Base-by-base conservation (phyloP, 2,329 filamentous ascomycete species). In the Fusarium camptoceras region DNA sequence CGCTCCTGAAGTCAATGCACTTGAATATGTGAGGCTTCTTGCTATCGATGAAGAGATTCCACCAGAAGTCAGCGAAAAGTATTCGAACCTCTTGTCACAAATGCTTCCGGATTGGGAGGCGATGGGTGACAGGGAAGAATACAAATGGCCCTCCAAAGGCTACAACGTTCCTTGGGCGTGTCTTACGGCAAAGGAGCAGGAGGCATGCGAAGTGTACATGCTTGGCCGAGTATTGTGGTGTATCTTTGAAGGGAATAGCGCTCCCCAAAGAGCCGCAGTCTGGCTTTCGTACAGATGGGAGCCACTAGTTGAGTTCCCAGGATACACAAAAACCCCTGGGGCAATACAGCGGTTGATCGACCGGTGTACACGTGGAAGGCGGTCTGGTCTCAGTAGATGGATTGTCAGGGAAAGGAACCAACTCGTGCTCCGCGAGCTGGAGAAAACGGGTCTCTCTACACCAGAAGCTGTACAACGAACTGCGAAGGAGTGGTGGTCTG, bases 151-250 rank as follows among this genome's bases (percentile, higher is more conserved):
- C 0, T 73, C 78, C 5, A 62, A 77, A 37, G 85, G 86, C 37
- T 89, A 87, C 78, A 88, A 89, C 68, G 78, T 87, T 10, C 78
- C 87, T 6, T 90, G 87, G 87, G 80, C 84, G 7, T 85, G 83
- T 55, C 80, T 89, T n/a, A 83, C 79, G 16, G 75, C 77, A 2
- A 64, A 64, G 5, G 87, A 89, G 68, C 85, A 87, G 68, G 88
- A 89, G 71, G 81, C 84, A 0, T 87, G 87, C 22, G 85, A 88
- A 75, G 87, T 88, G 2, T 90, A 89, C 77, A 89, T 89, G 87
- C 83, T 90, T 18, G 88, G 87, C 8, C 83, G 87, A 41, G 81
- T 88, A 27, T 79, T 90, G 48, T 90, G 87, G 87, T 89, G 88
- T 73, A 83, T 89, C 18, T 89, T 89, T 59, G 88, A 90, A 74